These are phyloP conservation scores for Colletotrichum abscissum DNA, from an alignment of 2,329 filamentous ascomycete genomes.

Conservation along the genomic window DNA sequence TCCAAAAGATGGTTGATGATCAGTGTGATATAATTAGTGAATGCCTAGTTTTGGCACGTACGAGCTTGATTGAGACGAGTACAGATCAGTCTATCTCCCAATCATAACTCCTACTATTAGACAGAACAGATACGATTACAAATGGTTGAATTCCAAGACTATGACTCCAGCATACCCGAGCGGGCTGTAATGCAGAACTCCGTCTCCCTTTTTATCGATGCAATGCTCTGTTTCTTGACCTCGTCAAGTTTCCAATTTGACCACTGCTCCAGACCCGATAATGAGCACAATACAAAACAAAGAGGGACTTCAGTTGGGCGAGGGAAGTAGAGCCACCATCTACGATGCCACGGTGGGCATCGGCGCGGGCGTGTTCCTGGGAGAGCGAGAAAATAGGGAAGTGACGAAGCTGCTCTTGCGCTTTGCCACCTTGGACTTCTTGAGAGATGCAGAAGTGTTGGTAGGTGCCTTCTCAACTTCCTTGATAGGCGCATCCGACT, in stretches of 20 bases:
- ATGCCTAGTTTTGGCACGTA: background rate
- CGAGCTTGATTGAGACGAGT: background rate
- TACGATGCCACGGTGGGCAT: slow-evolving; percentile 8
- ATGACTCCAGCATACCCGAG: background rate
- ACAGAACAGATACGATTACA: slow-evolving; percentile 5
- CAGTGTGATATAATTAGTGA: background rate
- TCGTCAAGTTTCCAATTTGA: slow-evolving; percentile 14
- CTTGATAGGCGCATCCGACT: slow-evolving; percentile 13
- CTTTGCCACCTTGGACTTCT: slow-evolving; percentile 24
- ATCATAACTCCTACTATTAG: background rate
- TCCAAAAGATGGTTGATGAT: background rate
- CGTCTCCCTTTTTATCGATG: slow-evolving; percentile 6
- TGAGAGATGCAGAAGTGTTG: background rate
- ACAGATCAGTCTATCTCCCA: background rate
- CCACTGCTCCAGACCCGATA: slow-evolving; percentile 9
- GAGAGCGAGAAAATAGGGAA: slow-evolving; percentile 25
- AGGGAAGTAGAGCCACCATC: background rate
- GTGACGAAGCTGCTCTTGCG: slow-evolving; percentile 32
- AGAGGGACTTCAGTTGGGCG: background rate
- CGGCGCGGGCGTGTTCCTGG: slow-evolving; percentile 11
- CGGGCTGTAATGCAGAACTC: slow-evolving; percentile 27
- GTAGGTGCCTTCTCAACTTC: slow-evolving; percentile 24
- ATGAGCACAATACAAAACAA: slow-evolving; percentile 17
- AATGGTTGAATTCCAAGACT: slow-evolving; percentile 6
- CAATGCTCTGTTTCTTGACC: slow-evolving; percentile 15